Percentiles rank a stretch among this genome's conserved stretches.
Evolutionary conservation across 108 stramenopile genomes (phyloP).

Genomic region (Schizochytrium sp.): DNA sequence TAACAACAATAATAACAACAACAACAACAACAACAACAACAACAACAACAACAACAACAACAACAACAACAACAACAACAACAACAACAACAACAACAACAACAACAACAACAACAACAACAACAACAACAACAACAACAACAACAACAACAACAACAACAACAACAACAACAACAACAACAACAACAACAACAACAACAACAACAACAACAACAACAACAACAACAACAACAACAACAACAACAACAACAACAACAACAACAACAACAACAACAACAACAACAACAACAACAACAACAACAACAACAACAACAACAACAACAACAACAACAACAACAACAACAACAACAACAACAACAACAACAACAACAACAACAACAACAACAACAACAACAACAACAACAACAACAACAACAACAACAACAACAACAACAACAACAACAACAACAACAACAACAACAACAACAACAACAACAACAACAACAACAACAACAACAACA

Average conservation of each 20-base stretch:
- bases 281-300: too few relatives aligned
- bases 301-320: constrained; percentile 1
- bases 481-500: not conserved
- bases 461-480: constrained; percentile 21
- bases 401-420: constrained; percentile 22
- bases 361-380: constrained; percentile 20
- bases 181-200: not conserved
- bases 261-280: too few relatives aligned
- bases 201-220: too few relatives aligned
- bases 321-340: not conserved
- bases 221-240: too few relatives aligned
- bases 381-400: constrained; percentile 29
- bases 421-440: constrained; percentile 16
- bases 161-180: too few relatives aligned
- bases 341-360: constrained; percentile 20
- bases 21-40: constrained; percentile 15
- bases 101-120: not conserved
- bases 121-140: not conserved
- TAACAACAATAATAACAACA: not conserved
- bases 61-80: not conserved
- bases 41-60: constrained; percentile 22
- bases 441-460: constrained; percentile 20
- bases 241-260: too few relatives aligned
- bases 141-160: not conserved
- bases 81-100: not conserved